These are phyloP conservation scores for Oryza coarctata DNA, from an alignment of 176 grass and related monocot genomes.

Conservation along the genomic window DNA sequence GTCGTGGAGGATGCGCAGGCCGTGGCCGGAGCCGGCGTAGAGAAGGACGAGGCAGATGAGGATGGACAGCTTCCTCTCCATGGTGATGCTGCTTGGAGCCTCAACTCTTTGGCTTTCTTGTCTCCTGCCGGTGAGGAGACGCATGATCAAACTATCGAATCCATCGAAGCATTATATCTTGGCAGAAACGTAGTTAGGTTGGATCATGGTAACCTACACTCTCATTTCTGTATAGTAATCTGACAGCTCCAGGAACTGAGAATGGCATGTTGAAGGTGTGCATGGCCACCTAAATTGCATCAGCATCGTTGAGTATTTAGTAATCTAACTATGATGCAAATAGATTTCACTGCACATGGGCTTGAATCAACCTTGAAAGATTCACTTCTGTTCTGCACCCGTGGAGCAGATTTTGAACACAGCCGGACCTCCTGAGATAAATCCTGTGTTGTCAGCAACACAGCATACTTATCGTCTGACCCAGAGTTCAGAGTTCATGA, in stretches of 20 bases:
- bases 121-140: neutral
- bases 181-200: constrained; percentile 21
- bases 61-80: constrained; percentile 31
- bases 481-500: neutral
- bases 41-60: constrained; percentile 16
- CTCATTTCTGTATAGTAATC: neutral
- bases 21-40: neutral
- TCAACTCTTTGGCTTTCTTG: neutral
- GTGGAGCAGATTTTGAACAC: neutral
- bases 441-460: neutral
- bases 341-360: neutral
- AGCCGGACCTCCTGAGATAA: neutral
- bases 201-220: constrained; percentile 44
- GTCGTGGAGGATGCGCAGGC: constrained; percentile 36
- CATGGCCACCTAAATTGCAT: constrained; percentile 23
- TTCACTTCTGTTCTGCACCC: neutral
- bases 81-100: constrained; percentile 2
- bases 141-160: neutral
- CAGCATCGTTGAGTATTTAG: neutral
- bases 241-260: neutral
- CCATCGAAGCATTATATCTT: neutral
- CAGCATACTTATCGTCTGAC: neutral
- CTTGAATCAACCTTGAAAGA: neutral
- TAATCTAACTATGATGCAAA: neutral
- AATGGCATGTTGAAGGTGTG: constrained; percentile 11